Conservation (phyloP, 306 rosid genomes). For the Vicia sativa region DNA sequence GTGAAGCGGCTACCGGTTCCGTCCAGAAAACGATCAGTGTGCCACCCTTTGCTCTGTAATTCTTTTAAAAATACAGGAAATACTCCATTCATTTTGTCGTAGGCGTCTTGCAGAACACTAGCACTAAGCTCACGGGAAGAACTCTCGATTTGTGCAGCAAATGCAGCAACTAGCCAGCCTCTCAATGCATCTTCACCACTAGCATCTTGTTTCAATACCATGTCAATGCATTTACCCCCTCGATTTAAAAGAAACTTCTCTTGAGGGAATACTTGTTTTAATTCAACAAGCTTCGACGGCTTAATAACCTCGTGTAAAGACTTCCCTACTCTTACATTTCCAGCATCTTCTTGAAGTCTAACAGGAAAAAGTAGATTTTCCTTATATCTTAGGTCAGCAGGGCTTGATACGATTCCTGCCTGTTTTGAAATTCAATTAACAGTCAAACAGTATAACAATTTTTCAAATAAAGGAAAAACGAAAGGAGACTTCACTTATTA, state of each 20-base stretch:
- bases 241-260: slow-evolving; percentile 79
- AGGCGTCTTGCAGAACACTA: slow-evolving; percentile 59
- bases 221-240: slow-evolving; percentile 55
- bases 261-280: slow-evolving; percentile 58
- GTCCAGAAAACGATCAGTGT: slow-evolving; percentile 90
- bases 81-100: slow-evolving; percentile 68
- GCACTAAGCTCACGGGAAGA: slow-evolving; percentile 49
- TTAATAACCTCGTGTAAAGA: slow-evolving; percentile 60
- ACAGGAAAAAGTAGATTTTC: slow-evolving; percentile 78
- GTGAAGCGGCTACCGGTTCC: slow-evolving; percentile 84
- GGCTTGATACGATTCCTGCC: slow-evolving; percentile 73
- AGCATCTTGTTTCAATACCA: slow-evolving; percentile 79
- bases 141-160: slow-evolving; percentile 51
- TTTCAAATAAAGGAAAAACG: slow-evolving; percentile 17
- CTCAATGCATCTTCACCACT: slow-evolving; percentile 89
- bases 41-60: slow-evolving; percentile 88
- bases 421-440: slow-evolving; percentile 43
- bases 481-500: background rate
- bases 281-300: slow-evolving; percentile 72
- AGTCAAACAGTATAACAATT: slow-evolving; percentile 7
- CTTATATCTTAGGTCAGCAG: slow-evolving; percentile 83
- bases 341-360: slow-evolving; percentile 66
- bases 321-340: slow-evolving; percentile 80
- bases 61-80: slow-evolving; percentile 62
- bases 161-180: slow-evolving; percentile 96